Evolutionary conservation across 202 grass and related monocot genomes (phyloP).

Genomic region (Panicum hallii): DNA sequence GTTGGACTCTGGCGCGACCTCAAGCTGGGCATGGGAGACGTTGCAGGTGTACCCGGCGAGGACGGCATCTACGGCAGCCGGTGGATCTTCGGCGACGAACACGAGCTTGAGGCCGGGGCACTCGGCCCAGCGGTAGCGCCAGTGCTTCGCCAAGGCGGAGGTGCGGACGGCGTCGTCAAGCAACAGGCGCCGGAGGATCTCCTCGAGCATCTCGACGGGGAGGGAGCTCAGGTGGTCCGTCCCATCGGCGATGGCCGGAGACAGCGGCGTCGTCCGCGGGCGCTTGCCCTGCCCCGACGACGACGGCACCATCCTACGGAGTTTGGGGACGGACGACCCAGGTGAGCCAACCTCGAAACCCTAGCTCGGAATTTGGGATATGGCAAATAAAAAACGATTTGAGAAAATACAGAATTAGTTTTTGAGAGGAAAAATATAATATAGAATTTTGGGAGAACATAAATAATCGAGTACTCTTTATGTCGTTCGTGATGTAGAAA

Average conservation of each 20-base stretch:
- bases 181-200: background rate
- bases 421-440: too few species aligned
- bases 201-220: background rate
- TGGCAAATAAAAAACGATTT: too few species aligned
- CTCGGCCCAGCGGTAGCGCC: background rate
- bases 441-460: too few species aligned
- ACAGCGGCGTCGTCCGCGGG: background rate
- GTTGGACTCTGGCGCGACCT: background rate
- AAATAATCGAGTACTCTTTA: too few species aligned
- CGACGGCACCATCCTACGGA: background rate
- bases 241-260: background rate
- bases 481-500: too few species aligned
- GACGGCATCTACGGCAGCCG: background rate
- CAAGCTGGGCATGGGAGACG: background rate
- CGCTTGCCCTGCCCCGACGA: background rate
- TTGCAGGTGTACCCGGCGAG: background rate
- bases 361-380: background rate
- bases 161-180: background rate
- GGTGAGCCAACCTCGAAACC: background rate
- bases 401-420: too few species aligned
- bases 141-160: background rate
- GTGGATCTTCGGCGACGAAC: background rate
- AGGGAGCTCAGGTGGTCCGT: slow-evolving; percentile 6
- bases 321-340: background rate
- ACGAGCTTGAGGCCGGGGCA: background rate